Evolutionary conservation across 768 basidiomycete genomes (phyloP), one percentile per base, ranked within the genome.

Genomic region (Amanita jacksonii): DNA sequence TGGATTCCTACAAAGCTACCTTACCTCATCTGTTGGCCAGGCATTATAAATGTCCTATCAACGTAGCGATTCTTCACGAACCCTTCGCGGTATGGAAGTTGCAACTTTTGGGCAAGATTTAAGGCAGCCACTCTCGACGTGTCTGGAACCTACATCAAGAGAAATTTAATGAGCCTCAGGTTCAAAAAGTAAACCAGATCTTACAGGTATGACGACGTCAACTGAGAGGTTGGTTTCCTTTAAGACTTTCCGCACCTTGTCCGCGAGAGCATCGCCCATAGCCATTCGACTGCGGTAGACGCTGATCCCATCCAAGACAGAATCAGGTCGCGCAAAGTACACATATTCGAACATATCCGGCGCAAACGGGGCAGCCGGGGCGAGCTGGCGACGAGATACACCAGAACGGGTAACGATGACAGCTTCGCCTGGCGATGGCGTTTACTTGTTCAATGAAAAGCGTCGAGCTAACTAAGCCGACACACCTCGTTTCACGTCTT

Each of bases 311-410:
- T 99, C 93, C 40, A 99, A 72, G 39, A 97, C 96, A 5, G 91
- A 96, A 66, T 99, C 96, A 0, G 94, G 96, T 44, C 96, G 81
- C 5, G 96, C 92, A 59, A 99, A 91, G 67, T 99, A 99, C 51
- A 99, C 96, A 55, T 79, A 96, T 73, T 99, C 96, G 58, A 98
- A 99, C 55, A 99, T 96, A 64, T 98, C 96, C 16, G 96, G 96
- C 1, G 94, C 87, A 58, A 97, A 96, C 1, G 74, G 77, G 5
- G 78, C 74, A 5, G 79, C 68, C 13, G 78, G 66, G 8, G 73
- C 74, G 39, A 90, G 81, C 54, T 85, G 77, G 16, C 89, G 78
- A 38, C 88, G 74, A 5, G 79, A 76, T 42, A 97, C 75, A 24
- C 74, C 71, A 41, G 66, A 72, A 39, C 89, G 83, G 5, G 96